Conservation (phyloP, 805 yeast genomes). For the Kregervanrija fluxuum region DNA sequence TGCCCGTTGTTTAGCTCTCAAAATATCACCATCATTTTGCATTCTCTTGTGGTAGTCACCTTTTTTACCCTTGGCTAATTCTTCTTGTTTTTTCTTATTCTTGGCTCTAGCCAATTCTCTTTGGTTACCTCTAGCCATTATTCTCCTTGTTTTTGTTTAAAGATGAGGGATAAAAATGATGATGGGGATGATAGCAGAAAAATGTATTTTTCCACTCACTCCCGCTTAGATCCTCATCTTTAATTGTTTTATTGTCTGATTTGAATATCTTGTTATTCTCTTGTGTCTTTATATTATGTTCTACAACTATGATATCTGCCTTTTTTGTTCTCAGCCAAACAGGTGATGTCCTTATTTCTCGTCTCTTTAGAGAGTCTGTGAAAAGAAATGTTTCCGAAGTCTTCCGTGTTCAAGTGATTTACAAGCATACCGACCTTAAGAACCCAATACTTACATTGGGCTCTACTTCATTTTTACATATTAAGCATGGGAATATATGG, state of each 20-base stretch:
- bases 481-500: constrained; percentile 59
- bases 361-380: constrained; percentile 66
- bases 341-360: constrained; percentile 79
- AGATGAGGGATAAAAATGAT: background rate
- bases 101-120: constrained; percentile 90
- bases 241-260: background rate
- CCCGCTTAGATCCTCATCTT: background rate
- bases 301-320: constrained; percentile 63
- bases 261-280: background rate
- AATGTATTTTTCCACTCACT: background rate
- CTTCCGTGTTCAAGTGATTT: constrained; percentile 86
- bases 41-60: constrained; percentile 84
- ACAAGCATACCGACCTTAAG: constrained; percentile 43
- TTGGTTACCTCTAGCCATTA: constrained; percentile 94
- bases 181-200: background rate
- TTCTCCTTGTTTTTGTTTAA: background rate
- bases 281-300: background rate
- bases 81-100: constrained; percentile 73
- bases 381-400: constrained; percentile 77
- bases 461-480: constrained; percentile 83
- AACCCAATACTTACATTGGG: constrained; percentile 82
- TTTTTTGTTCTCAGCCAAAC: constrained; percentile 68
- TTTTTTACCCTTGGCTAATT: constrained; percentile 47
- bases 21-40: constrained; percentile 85
- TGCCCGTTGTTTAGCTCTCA: constrained; percentile 82